Percentiles rank a stretch among this genome's conserved stretches.
Conservation (phyloP, 345 rosid species). For the Chamaenerion angustifolium region DNA sequence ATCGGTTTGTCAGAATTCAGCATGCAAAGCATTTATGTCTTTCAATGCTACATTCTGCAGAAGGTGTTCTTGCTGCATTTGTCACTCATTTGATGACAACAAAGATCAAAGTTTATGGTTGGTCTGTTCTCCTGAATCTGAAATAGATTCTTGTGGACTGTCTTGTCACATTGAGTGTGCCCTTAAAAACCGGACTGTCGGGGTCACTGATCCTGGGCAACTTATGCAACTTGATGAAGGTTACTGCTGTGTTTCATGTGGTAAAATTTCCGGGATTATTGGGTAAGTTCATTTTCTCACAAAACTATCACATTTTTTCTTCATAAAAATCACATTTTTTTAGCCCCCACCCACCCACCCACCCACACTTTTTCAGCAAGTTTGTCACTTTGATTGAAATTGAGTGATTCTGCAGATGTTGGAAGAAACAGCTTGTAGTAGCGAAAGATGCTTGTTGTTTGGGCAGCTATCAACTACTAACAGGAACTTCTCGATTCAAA, state of each 20-base stretch:
- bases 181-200: constrained; percentile 58
- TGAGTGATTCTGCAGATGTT: constrained; percentile 31
- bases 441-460: constrained; percentile 87
- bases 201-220: constrained; percentile 66
- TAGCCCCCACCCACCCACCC: too few relatives aligned
- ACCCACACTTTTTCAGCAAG: too few relatives aligned
- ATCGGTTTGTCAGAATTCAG: constrained; percentile 64
- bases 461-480: constrained; percentile 72
- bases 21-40: constrained; percentile 49
- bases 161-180: constrained; percentile 94
- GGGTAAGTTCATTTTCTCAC: constrained; percentile 33
- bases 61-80: constrained; percentile 95
- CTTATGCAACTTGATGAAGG: constrained; percentile 76
- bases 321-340: background rate
- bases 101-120: constrained; percentile 79
- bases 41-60: constrained; percentile 69
- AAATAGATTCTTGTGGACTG: constrained; percentile 46
- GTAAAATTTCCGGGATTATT: constrained; percentile 86
- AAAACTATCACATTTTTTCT: background rate
- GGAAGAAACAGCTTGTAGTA: constrained; percentile 75
- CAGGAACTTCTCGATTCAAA: constrained; percentile 59
- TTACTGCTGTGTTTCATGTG: constrained; percentile 90
- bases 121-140: constrained; percentile 9
- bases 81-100: constrained; percentile 84
- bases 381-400: too few relatives aligned